A percentile compares a stretch with the other conserved stretches of the same genome.
Conservation (phyloP, 805 yeast genomes). For the Torulaspora quercuum region DNA sequence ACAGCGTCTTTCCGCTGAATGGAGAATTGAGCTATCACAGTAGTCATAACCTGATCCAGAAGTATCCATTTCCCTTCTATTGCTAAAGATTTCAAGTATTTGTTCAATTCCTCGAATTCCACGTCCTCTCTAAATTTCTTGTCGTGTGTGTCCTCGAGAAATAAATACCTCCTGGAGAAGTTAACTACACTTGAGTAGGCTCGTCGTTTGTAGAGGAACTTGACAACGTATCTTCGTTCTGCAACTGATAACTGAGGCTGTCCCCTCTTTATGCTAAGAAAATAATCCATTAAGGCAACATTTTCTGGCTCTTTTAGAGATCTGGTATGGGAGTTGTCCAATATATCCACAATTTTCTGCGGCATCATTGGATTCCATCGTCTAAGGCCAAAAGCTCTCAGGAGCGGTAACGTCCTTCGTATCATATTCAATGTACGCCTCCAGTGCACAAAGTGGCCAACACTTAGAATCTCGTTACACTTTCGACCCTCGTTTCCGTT, state of each 20-base stretch:
- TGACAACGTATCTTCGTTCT: slow-evolving; percentile 21
- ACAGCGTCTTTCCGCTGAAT: slow-evolving; percentile 19
- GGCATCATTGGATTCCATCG: slow-evolving; percentile 14
- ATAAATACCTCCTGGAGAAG: slow-evolving; percentile 20
- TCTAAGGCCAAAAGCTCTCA: slow-evolving; percentile 14
- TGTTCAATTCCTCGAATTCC: slow-evolving; percentile 20
- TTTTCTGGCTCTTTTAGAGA: slow-evolving; percentile 10
- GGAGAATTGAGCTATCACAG: slow-evolving; percentile 25
- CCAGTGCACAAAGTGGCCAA: too few species aligned
- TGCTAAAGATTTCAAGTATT: slow-evolving; percentile 22
- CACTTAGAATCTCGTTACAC: too few species aligned
- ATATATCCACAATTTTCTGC: slow-evolving; percentile 10
- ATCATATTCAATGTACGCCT: too few species aligned
- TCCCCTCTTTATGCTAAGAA: slow-evolving; percentile 3
- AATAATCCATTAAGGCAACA: slow-evolving; percentile 8
- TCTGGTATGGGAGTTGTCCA: slow-evolving; percentile 5
- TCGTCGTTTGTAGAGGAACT: slow-evolving; percentile 19
- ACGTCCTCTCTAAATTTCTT: slow-evolving; percentile 16
- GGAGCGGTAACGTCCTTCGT: slow-evolving; percentile 18
- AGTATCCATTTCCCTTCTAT: slow-evolving; percentile 11
- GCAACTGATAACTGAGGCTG: not conserved
- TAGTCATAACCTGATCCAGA: slow-evolving; percentile 18
- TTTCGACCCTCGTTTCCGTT: too few species aligned
- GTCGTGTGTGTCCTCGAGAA: slow-evolving; percentile 8
- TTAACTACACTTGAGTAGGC: slow-evolving; percentile 19